Percentiles rank a stretch among this genome's conserved stretches.
phyloP scores from a whole-genome alignment of 106 monocot genomes.

The Allium cepa region DNA sequence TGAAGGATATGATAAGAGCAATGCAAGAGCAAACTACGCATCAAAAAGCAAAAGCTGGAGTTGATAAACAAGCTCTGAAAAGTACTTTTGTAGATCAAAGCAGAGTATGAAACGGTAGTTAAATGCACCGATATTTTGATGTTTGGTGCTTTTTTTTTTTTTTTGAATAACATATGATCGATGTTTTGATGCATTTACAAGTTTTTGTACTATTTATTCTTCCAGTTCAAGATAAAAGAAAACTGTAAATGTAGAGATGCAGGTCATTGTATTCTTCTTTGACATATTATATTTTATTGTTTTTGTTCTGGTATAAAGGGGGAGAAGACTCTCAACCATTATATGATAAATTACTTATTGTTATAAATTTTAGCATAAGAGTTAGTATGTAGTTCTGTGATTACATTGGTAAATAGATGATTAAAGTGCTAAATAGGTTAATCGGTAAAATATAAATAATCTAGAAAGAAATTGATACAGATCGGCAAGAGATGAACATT shows the following conservation, averaged over 20 bases:
- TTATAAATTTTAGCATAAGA: no score
- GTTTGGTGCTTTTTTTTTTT: neutral
- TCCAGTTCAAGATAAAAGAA: neutral
- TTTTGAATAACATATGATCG: neutral
- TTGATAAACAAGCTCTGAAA: constrained; percentile 2
- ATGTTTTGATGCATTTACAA: constrained; percentile 1
- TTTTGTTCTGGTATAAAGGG: no score
- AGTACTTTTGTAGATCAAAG: neutral
- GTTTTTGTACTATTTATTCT: constrained; percentile 1
- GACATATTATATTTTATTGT: neutral
- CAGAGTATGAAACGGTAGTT: neutral
- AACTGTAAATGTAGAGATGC: neutral
- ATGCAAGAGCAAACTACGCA: constrained; percentile 49
- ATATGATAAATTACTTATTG: neutral
- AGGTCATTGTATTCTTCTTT: neutral
- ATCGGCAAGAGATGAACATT: no score
- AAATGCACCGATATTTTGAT: neutral
- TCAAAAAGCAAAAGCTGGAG: constrained; percentile 26
- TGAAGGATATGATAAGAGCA: constrained; percentile 58
- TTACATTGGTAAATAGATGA: no score
- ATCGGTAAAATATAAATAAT: no score
- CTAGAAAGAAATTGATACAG: no score
- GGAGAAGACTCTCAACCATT: no score
- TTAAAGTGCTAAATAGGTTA: no score
- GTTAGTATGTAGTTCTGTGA: no score